Evolutionary conservation across 179 eudicot species (phyloP), one percentile per base, ranked within the genome.

Genomic region (Corrigiola litoralis): DNA sequence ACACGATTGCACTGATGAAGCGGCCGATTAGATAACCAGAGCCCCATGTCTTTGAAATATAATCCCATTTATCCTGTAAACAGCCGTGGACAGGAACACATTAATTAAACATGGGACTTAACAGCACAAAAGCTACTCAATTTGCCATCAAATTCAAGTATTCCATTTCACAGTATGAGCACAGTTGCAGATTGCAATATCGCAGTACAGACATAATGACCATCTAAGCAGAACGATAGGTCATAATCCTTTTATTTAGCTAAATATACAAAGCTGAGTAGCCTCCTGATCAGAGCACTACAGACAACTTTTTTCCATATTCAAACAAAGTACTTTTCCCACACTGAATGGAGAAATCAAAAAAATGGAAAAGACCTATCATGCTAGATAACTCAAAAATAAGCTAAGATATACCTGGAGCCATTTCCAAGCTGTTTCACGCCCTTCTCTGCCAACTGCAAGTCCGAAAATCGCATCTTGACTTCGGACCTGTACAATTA

Each of bases 341-440:
- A n/a, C n/a, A n/a, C n/a, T n/a, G n/a, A n/a, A n/a, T n/a, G n/a
- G n/a, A n/a, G n/a, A n/a, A n/a, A n/a, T n/a, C n/a, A n/a, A n/a
- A n/a, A n/a, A n/a, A n/a, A n/a, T n/a, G n/a, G 23, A 38, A 23
- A 58, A 0, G 58, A 28, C 18, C 23, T n/a, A 42, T 23, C 3
- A 14, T 41, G 23, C 17, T 27, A 41, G 7, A 37, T 8, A 59
- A 16, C 14, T n/a, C n/a, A n/a, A n/a, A n/a, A n/a, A n/a, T n/a
- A 21, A 72, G 57, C 14, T n/a, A 47, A 42, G 63, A 69, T 31
- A 69, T 74, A 90, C 99, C 90, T 86, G 87, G 68, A 91, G 72
- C 99, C 99, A 94, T 47, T 71, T 79, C 99, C 99, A 94, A 58
- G 97, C 95, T 32, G 75, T 84, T 67, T 94, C 97, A 61, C 87